Percentiles rank a stretch among this genome's conserved stretches.
Evolutionary conservation across 805 yeast genomes (phyloP).

Genomic region (Maudiozyma saulgeensis): DNA sequence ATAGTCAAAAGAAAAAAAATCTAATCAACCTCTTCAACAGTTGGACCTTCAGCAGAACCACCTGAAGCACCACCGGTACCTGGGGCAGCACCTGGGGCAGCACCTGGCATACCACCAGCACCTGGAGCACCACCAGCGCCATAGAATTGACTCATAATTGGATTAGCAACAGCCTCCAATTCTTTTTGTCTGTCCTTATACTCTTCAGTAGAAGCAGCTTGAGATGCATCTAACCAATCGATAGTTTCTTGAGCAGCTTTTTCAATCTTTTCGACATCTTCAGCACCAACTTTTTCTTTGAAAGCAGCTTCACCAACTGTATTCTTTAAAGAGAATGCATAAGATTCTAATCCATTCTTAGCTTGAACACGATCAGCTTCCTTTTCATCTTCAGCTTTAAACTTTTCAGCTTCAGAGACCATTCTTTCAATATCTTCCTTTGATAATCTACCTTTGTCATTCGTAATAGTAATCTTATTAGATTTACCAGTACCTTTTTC

Average conservation of each 20-base stretch:
- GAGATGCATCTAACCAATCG: constrained; percentile 87
- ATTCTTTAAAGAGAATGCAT: constrained; percentile 87
- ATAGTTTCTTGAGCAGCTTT: constrained; percentile 80
- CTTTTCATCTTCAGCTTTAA: constrained; percentile 91
- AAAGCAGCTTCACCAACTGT: constrained; percentile 64
- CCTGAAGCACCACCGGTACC: constrained; percentile 39
- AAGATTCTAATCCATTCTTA: constrained; percentile 92
- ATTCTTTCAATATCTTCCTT: constrained; percentile 96
- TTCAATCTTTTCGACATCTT: constrained; percentile 58
- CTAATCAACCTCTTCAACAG: constrained; percentile 74
- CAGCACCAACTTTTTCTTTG: constrained; percentile 69
- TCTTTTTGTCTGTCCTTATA: constrained; percentile 89
- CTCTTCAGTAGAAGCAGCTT: constrained; percentile 88
- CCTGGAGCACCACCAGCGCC: constrained; percentile 76
- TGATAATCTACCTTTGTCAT: constrained; percentile 96
- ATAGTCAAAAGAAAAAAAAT: not conserved
- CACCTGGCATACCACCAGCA: constrained; percentile 41
- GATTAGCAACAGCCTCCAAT: constrained; percentile 89
- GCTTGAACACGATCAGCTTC: constrained; percentile 89
- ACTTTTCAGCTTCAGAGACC: constrained; percentile 97
- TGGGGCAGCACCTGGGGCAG: constrained; percentile 28
- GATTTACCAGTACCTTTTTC: constrained; percentile 99
- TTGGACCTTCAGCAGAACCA: constrained; percentile 48
- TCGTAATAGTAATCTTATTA: constrained; percentile 93
- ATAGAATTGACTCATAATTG: constrained; percentile 95